phyloP scores from a whole-genome alignment of 2,329 filamentous ascomycete species.

The Calcarisporium arbuscula region DNA sequence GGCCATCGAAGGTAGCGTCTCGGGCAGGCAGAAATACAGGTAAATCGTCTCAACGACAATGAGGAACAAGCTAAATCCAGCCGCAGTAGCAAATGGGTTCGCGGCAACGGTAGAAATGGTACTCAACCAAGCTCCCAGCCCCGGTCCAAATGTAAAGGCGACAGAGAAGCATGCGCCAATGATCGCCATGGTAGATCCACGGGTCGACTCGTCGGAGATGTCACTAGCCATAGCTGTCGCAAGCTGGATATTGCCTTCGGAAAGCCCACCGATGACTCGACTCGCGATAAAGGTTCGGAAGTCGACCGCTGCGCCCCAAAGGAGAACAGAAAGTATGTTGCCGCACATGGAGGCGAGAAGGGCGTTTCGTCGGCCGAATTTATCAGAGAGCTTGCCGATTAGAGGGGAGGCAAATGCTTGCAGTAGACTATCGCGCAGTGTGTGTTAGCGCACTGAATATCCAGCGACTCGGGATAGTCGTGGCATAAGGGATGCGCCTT shows the following conservation, averaged over 20 bases:
- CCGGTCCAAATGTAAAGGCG: slow-evolving; percentile 93
- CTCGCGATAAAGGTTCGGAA: slow-evolving; percentile 96
- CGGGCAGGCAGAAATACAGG: slow-evolving; percentile 76
- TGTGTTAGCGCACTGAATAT: background rate
- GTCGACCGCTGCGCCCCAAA: slow-evolving; percentile 91
- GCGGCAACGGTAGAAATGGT: slow-evolving; percentile 70
- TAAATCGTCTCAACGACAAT: slow-evolving; percentile 86
- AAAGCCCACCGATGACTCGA: slow-evolving; percentile 83
- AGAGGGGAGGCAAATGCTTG: slow-evolving; percentile 89
- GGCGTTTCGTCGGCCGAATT: slow-evolving; percentile 78
- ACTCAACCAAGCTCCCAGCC: slow-evolving; percentile 80
- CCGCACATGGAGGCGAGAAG: slow-evolving; percentile 87
- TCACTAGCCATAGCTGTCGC: slow-evolving; percentile 95
- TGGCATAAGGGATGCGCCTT: slow-evolving; percentile 18
- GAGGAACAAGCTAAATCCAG: slow-evolving; percentile 76
- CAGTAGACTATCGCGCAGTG: slow-evolving; percentile 54
- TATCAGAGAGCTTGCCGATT: slow-evolving; percentile 84
- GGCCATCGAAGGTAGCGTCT: slow-evolving; percentile 66
- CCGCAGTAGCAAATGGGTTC: slow-evolving; percentile 92
- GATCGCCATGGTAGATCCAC: slow-evolving; percentile 90
- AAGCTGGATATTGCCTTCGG: slow-evolving; percentile 94
- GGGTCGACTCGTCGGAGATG: slow-evolving; percentile 77
- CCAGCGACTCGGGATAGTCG: background rate
- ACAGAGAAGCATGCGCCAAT: slow-evolving; percentile 96
- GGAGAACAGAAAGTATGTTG: slow-evolving; percentile 85